Percentiles rank a stretch among this genome's conserved stretches.
These are phyloP conservation scores for Botrytis pseudocinerea DNA, from an alignment of 2,329 filamentous ascomycete species.

Conservation along the genomic window DNA sequence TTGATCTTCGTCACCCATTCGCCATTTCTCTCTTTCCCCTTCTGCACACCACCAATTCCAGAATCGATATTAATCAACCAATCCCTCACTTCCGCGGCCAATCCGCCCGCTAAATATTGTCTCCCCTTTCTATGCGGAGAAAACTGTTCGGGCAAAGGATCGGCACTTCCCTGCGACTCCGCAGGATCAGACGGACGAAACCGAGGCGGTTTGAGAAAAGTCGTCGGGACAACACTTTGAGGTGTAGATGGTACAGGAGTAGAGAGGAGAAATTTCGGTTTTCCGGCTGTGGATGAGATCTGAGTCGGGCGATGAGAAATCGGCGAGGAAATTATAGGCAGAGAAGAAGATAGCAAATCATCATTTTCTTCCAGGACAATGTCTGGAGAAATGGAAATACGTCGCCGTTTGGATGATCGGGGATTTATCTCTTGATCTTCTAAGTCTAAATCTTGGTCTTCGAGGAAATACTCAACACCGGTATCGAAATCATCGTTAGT, in stretches of 20 bases:
- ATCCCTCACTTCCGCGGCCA: constrained; percentile 50
- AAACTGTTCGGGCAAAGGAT: constrained; percentile 53
- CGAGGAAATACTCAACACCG: constrained; percentile 25
- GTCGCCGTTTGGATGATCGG: constrained; percentile 35
- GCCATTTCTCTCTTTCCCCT: constrained; percentile 28
- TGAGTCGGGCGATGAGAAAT: constrained; percentile 27
- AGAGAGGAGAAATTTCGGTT: constrained; percentile 39
- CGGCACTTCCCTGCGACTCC: constrained; percentile 26
- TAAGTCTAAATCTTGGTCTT: not conserved
- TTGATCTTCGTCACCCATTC: constrained; percentile 38
- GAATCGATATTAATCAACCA: constrained; percentile 51
- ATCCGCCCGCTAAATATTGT: constrained; percentile 50
- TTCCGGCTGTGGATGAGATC: constrained; percentile 30
- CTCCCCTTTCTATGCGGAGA: constrained; percentile 53
- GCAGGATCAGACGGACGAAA: constrained; percentile 39
- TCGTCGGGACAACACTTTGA: constrained; percentile 18
- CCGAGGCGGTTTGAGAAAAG: constrained; percentile 40
- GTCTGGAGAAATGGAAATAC: constrained; percentile 32
- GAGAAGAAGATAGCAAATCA: constrained; percentile 29
- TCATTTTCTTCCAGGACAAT: constrained; percentile 18
- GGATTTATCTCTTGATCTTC: constrained; percentile 33
- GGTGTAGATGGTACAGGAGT: constrained; percentile 33
- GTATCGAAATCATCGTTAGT: constrained; percentile 29
- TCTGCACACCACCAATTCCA: not conserved
- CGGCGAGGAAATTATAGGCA: constrained; percentile 36